Percentiles rank a stretch among this genome's conserved stretches.
Evolutionary conservation across 164 flowering plant species (phyloP).

Genomic region (Euptelea pleiosperma): DNA sequence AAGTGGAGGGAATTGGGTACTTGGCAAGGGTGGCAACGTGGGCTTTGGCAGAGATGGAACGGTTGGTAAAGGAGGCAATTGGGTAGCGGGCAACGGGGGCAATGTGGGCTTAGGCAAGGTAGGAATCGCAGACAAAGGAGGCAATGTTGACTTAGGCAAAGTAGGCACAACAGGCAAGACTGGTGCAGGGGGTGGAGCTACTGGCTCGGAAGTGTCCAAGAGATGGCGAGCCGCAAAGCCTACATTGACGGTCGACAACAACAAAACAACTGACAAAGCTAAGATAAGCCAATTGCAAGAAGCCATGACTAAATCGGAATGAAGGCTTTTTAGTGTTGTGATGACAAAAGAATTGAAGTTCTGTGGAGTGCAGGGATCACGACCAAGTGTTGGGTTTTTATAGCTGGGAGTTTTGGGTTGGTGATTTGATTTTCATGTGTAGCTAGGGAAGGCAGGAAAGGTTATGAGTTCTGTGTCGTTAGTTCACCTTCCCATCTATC

Average conservation of each 20-base stretch:
- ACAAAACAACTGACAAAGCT: background rate
- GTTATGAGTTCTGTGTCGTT: too few relatives aligned
- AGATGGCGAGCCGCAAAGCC: conserved; percentile 4
- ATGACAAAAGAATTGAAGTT: too few relatives aligned
- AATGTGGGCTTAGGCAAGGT: background rate
- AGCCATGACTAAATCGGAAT: conserved; percentile 2
- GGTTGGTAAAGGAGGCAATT: background rate
- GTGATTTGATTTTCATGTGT: too few relatives aligned
- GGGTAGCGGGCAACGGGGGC: background rate
- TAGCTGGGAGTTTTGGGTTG: too few relatives aligned
- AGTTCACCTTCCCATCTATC: too few relatives aligned
- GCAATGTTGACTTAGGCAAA: background rate
- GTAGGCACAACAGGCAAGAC: background rate
- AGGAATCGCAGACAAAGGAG: background rate
- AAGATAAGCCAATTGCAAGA: background rate
- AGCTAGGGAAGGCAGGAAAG: too few relatives aligned
- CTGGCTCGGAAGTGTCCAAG: conserved; percentile 4
- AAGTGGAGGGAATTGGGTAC: background rate
- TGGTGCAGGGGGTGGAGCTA: conserved; percentile 6
- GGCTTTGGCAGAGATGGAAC: background rate
- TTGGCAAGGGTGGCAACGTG: background rate
- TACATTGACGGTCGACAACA: background rate
- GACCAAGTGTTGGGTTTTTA: too few relatives aligned
- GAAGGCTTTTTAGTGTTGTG: background rate
- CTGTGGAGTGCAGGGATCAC: too few relatives aligned